Conservation (phyloP, 1,284 basidiomycete genomes). For the Cystobasidium pallidum region DNA sequence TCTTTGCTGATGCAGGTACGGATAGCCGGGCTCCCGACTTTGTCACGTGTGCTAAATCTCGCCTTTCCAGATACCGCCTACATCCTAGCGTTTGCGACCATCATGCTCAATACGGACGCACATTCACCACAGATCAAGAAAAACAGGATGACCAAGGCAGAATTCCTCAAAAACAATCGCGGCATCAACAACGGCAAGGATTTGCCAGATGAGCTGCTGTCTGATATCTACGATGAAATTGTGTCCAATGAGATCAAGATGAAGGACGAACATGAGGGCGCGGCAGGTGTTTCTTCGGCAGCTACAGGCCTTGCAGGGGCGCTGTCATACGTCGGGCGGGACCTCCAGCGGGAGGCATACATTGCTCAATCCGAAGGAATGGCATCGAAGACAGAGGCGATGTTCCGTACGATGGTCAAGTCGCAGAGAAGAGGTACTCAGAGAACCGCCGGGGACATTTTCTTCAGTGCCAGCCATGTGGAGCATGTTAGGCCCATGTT, state of each 20-base stretch:
- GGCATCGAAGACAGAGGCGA: conserved; percentile 88
- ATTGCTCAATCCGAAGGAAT: conserved; percentile 91
- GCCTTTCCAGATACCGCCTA: conserved; percentile 76
- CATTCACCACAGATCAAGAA: conserved; percentile 91
- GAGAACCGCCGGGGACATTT: conserved; percentile 71
- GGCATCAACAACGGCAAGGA: conserved; percentile 89
- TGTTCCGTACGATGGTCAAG: conserved; percentile 86
- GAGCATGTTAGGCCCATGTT: conserved; percentile 97
- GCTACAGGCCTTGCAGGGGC: conserved; percentile 74
- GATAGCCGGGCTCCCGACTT: too few species aligned
- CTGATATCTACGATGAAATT: conserved; percentile 84
- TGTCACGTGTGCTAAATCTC: conserved; percentile 25
- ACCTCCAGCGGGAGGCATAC: conserved; percentile 91
- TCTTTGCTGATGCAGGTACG: conserved; percentile 68
- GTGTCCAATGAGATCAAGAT: conserved; percentile 88
- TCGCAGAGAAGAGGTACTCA: conserved; percentile 71
- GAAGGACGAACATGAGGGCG: conserved; percentile 88
- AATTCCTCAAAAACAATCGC: conserved; percentile 89
- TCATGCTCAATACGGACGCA: conserved; percentile 93
- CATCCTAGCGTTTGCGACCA: conserved; percentile 88
- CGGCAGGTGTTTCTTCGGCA: conserved; percentile 57
- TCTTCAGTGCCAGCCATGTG: conserved; percentile 91
- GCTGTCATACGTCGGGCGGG: conserved; percentile 83
- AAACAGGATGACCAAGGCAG: conserved; percentile 80
- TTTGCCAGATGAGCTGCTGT: conserved; percentile 80